A percentile compares a stretch with the other conserved stretches of the same genome.
Conservation (phyloP, 1,284 basidiomycete genomes). For the Apiotrichum sp. region DNA sequence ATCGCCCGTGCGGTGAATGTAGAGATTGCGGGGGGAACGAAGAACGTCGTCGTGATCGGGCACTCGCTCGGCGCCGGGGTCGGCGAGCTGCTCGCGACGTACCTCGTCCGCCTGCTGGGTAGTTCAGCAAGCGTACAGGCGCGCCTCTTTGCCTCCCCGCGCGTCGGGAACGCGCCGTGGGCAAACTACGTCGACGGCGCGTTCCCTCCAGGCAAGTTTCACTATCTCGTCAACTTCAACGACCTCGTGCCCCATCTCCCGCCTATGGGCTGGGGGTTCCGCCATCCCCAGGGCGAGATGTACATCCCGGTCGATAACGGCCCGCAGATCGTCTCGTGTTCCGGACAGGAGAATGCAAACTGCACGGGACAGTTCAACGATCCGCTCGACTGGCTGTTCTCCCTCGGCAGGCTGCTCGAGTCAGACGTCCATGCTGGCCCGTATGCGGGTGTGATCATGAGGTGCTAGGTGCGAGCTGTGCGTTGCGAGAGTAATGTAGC, state of each 20-base stretch:
- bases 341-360: constrained; percentile 20
- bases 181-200: constrained; percentile 21
- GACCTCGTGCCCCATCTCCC: constrained; percentile 26
- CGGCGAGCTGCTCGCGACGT: constrained; percentile 10
- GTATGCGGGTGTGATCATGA: too few relatives aligned
- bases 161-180: constrained; percentile 25
- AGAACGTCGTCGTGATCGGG: constrained; percentile 20
- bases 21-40: not conserved
- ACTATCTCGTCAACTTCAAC: constrained; percentile 24
- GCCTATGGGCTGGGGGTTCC: constrained; percentile 18
- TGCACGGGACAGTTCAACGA: too few relatives aligned
- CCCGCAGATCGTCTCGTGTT: constrained; percentile 10
- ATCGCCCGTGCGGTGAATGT: constrained; percentile 5
- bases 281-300: constrained; percentile 20
- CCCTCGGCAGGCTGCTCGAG: too few relatives aligned
- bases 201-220: constrained; percentile 6
- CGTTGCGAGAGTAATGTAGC: too few relatives aligned
- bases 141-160: constrained; percentile 19
- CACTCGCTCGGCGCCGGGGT: constrained; percentile 26
- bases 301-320: constrained; percentile 11
- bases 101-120: too few relatives aligned
- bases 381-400: too few relatives aligned
- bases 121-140: constrained; percentile 2
- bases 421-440: too few relatives aligned
- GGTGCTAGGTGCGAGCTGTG: too few relatives aligned